Evolutionary conservation across 2,329 filamentous ascomycete genomes (phyloP), one percentile per base, ranked within the genome.

Genomic region (Pestalotiopsis sp.): DNA sequence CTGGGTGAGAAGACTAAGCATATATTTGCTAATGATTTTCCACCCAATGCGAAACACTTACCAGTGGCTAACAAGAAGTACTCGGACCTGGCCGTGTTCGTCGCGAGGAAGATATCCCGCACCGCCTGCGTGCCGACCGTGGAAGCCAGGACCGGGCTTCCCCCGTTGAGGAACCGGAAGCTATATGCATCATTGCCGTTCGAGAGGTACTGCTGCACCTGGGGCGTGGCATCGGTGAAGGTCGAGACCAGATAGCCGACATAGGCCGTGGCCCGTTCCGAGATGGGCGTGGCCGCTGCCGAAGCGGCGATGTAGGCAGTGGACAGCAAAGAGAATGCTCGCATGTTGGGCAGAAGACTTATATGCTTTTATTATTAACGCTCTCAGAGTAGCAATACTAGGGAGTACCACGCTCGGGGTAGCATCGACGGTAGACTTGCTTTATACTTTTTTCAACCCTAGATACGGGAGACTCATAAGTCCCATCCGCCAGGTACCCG

Each of bases 211-310:
- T 76, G 77, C 31, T 80, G 78, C 6, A 81, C 74, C 59, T 76
- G 72, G 1, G 78, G 79, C 9, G 67, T 73, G 2, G 73, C 74
- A 61, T 81, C 79, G 49, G 72, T 76, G 58, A 81, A 81, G 0
- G 79, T 81, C 27, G 79, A 80, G 57, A 81, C 74, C 7, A 81
- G 75, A 20, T 81, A 81, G 31, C 78, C 79, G 4, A 75, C 78
- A 20, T 75, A 77, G 17, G 65, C 69, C n/a, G 72, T 70, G 9
- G 68, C 59, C 20, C 69, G 67, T 17, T 69, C 66, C 27, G 52
- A 12, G 13, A 57, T 52, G 14, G 70, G 72, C 61, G 59, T 72
- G 27, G 72, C 70, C n/a, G 45, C 59, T 58, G 49, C 52, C 31
- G 66, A 11, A 41, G 58, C 39, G 12, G 65, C 68, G 2, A 72